These are phyloP conservation scores for Wickerhamomyces strasburgensis DNA, from an alignment of 805 yeast species.

Conservation along the genomic window DNA sequence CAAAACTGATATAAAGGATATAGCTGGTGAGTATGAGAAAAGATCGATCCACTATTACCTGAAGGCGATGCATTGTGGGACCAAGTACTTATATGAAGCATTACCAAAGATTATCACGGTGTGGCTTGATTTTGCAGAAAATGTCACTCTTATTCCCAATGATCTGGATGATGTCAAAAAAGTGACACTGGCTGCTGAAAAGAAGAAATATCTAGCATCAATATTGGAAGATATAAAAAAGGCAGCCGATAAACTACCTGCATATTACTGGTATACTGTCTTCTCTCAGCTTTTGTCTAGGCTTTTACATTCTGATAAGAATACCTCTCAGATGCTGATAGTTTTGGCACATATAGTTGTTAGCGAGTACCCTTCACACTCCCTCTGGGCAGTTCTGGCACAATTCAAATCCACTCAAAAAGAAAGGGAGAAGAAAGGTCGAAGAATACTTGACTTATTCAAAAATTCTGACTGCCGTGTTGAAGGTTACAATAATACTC, in stretches of 20 bases:
- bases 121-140: slow-evolving; percentile 75
- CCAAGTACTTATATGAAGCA: slow-evolving; percentile 70
- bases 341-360: slow-evolving; percentile 56
- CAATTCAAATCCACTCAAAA: slow-evolving; percentile 54
- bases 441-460: slow-evolving; percentile 34
- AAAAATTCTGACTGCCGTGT: slow-evolving; percentile 21
- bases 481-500: slow-evolving; percentile 12
- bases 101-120: slow-evolving; percentile 85
- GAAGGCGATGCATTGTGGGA: slow-evolving; percentile 56
- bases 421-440: slow-evolving; percentile 43
- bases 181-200: slow-evolving; percentile 16
- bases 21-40: slow-evolving; percentile 48
- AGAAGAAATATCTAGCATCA: slow-evolving; percentile 36
- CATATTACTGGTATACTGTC: slow-evolving; percentile 72
- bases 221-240: slow-evolving; percentile 46
- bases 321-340: slow-evolving; percentile 51
- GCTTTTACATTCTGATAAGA: slow-evolving; percentile 54
- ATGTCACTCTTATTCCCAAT: slow-evolving; percentile 20
- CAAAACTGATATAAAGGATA: slow-evolving; percentile 23
- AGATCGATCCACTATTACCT: slow-evolving; percentile 52
- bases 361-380: slow-evolving; percentile 68
- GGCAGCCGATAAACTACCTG: slow-evolving; percentile 42
- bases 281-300: slow-evolving; percentile 83
- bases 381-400: slow-evolving; percentile 80
- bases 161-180: slow-evolving; percentile 14